A percentile compares a stretch with the other conserved stretches of the same genome.
phyloP scores from a whole-genome alignment of 2,329 filamentous ascomycete genomes.

The Monilinia laxa region DNA sequence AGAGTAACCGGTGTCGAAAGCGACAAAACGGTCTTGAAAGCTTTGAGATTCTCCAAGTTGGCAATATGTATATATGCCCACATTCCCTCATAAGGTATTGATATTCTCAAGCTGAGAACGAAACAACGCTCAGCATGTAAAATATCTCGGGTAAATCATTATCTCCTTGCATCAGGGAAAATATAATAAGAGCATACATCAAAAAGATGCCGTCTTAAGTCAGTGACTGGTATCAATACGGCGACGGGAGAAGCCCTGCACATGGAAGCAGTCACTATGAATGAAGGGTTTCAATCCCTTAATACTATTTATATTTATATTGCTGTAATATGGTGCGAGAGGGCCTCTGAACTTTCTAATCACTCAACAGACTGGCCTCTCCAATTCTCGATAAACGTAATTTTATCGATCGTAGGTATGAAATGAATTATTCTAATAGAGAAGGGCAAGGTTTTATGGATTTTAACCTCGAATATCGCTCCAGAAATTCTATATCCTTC shows the following conservation, averaged over 20 bases:
- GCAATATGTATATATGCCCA: no score
- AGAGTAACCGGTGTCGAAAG: neutral
- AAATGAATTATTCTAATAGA: neutral
- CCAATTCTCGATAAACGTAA: no score
- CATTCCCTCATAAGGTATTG: neutral
- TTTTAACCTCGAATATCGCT: neutral
- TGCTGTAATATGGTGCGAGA: neutral
- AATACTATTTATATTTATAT: neutral
- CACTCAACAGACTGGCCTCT: neutral
- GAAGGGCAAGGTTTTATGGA: neutral
- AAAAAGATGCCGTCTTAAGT: neutral
- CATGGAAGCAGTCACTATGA: neutral
- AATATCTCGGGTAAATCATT: neutral
- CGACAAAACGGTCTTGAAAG: no score
- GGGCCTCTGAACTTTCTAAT: neutral
- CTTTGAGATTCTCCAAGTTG: neutral
- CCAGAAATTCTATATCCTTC: neutral
- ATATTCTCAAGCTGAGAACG: neutral
- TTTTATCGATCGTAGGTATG: neutral
- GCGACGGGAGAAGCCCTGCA: neutral
- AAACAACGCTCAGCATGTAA: neutral
- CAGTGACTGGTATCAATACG: neutral
- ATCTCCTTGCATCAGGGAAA: neutral
- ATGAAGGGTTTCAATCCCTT: neutral
- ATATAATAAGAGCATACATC: neutral